Evolutionary conservation across 2,329 filamentous ascomycete species (phyloP), one percentile per base, ranked within the genome.

Genomic region (Diaporthe nobilis): DNA sequence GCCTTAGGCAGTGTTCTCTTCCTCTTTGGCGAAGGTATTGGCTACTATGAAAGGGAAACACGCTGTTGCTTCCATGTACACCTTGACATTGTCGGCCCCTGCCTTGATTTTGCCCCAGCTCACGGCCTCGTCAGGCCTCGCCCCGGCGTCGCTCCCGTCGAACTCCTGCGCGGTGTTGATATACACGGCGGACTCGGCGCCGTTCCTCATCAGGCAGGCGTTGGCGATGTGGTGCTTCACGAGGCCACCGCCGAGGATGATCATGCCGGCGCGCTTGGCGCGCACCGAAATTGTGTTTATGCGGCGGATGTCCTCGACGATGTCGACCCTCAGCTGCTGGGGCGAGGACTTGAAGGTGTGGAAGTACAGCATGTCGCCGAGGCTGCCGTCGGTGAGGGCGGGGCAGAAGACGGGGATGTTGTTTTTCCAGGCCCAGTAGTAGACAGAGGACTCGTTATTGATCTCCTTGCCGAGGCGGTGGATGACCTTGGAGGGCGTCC

Each of bases 151-250:
- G 80, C 95, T 98, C 3, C 97, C 97, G 83, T 99, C 97, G 82
- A 98, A 99, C 83, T 99, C 97, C 83, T 98, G 95, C 0, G 92
- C 97, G 1, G 97, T 99, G 85, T 99, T 99, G 84, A 99, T 95
- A 83, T 98, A 99, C 1, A 99, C 97, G 2, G 97, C 97, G 77
- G 94, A 96, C 84, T 99, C 97, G 22, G 97, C 97, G 2, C 97
- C 97, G 81, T 99, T 99, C 68, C 97, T 92, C 97, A 99, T 98
- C 80, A 99, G 85, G 80, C 95, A 98, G 3, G 97, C 97, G 83
- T 99, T 99, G 71, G 97, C 96, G 82, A 99, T 98, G 84, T 99
- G 97, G 82, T 99, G 97, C 87, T 99, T 99, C 81, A 99, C 90
- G n/a, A 99, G 87, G 0, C 97, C 97, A 9, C 97, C 97, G 0